Evolutionary conservation across 2,329 filamentous ascomycete genomes (phyloP), one percentile per base, ranked within the genome.

Genomic region (Spiromastix sp.): DNA sequence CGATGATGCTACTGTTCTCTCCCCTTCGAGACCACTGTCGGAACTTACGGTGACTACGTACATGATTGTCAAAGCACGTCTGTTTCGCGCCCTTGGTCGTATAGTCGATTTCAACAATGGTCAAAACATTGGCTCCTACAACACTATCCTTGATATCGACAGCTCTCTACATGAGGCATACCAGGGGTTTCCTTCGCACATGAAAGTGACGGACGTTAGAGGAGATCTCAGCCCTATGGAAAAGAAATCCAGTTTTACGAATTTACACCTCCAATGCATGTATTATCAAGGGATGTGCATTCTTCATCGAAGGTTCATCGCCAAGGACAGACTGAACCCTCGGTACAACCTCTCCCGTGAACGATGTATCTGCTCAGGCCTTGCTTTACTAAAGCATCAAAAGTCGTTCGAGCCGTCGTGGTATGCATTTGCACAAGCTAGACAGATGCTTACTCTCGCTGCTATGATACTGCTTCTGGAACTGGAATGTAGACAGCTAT

Each of bases 381-480:
- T 59, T 11, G 54, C 59, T 21, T 61, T 64, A 6, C 48, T 71
- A 11, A 48, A 56, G 3, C 55, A 61, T 29, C 67, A 70, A 40
- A 57, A 54, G 31, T 57, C 57, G 11, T 42, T 70, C 5, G 57
- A 67, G 35, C 42, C 44, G 3, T 60, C 66, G 32, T 68, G 61
- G 61, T 62, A 64, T 27, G 39, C 66, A n/a, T 59, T 57, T 9
- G 63, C 63, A 3, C 42, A 67, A 2, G 54, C 61, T 33, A 57
- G 55, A 2, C 59, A 66, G 39, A 63, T 66, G 40, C 68, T 70
- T 30, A 49, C 69, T 8, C 54, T 68, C 4, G 67, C 65, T 1
- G 62, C 62, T 27, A 67, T 66, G 38, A 55, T 70, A n/a, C 46
- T 70, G 4, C 61, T 63, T 21, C 50, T 67, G 2, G 65, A 68